Evolutionary conservation across 441 rosid genomes (phyloP), one percentile per base, ranked within the genome.

Genomic region (Cnidoscolus chayamansa): DNA sequence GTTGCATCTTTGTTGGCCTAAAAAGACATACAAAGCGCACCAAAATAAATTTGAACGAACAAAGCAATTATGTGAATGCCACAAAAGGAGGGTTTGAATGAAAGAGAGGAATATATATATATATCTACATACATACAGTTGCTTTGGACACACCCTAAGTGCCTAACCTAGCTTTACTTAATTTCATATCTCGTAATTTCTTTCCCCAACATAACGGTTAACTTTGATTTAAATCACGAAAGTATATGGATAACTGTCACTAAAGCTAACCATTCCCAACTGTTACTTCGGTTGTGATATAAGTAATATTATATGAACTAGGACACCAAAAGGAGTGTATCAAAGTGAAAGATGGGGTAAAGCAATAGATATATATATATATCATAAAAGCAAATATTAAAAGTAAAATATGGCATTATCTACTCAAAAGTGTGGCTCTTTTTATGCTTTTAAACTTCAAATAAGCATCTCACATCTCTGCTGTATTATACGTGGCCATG

Each of bases 351-450:
- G 83, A 71, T 76, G 55, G 69, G 78, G 55, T 82, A 83, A 82
- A 82, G 86, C 82, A 74, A 62, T 25, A 5, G 49, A 13, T 1
- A 25, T 56, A 10, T 57, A 1, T 19, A 76, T 82, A 81, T 75
- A 76, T 63, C 73, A 78, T 67, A 77, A 83, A 85, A 67, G 79
- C 79, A 85, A 25, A 75, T 78, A 76, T 74, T 78, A 87, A 88
- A 83, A 86, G 90, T 64, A 84, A 86, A 79, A 87, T 80, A 86
- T 88, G 92, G 89, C 89, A 85, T 87, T 83, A 87, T 87, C 91
- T 89, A 89, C 89, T 84, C 89, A 87, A 87, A 93, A 86, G 90
- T 75, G 85, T 66, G 77, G 81, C 86, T 83, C 78, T 80, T 83
- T 81, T 86, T 84, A 81, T 84, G 87, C 90, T 85, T 84, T 85